phyloP scores from a whole-genome alignment of 805 yeast genomes.

The Yarrowia keelungensis region DNA sequence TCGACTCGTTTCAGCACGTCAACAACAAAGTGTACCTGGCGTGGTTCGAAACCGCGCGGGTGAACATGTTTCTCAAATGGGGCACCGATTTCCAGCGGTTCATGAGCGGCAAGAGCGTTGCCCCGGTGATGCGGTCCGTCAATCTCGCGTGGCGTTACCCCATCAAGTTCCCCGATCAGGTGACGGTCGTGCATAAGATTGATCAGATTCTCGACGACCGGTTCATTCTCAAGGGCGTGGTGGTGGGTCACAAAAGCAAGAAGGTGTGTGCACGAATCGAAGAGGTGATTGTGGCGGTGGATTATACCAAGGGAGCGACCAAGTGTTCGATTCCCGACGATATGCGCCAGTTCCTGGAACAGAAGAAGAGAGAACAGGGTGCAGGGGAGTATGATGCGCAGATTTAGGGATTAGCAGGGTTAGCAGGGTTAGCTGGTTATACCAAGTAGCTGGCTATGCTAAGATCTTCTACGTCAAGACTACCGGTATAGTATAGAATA shows the following conservation, averaged over 20 bases:
- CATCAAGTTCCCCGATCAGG: conserved; percentile 43
- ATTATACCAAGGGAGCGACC: conserved; percentile 41
- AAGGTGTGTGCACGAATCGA: conserved; percentile 44
- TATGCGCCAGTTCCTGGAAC: conserved; percentile 40
- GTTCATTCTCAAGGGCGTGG: conserved; percentile 43
- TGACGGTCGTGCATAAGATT: conserved; percentile 43
- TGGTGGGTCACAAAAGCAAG: conserved; percentile 43
- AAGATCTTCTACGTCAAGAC: no score
- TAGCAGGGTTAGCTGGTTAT: no score
- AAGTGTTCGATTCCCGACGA: conserved; percentile 43
- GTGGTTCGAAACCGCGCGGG: conserved; percentile 43
- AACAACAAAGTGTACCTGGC: conserved; percentile 45
- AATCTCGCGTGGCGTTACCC: conserved; percentile 45
- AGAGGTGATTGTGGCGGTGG: conserved; percentile 44
- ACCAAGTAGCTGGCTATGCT: no score
- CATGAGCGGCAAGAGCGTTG: conserved; percentile 41
- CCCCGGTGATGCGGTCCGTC: conserved; percentile 44
- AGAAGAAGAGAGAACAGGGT: conserved; percentile 21
- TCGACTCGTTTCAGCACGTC: conserved; percentile 45
- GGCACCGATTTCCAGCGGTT: conserved; percentile 41
- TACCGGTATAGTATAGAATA: no score
- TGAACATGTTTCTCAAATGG: conserved; percentile 39
- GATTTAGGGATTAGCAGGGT: no score
- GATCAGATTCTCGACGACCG: conserved; percentile 42
- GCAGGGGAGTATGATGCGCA: conserved; percentile 20